These are phyloP conservation scores for Physocladia obscura DNA, from an alignment of 192 early-diverging fungal genomes.

Conservation along the genomic window DNA sequence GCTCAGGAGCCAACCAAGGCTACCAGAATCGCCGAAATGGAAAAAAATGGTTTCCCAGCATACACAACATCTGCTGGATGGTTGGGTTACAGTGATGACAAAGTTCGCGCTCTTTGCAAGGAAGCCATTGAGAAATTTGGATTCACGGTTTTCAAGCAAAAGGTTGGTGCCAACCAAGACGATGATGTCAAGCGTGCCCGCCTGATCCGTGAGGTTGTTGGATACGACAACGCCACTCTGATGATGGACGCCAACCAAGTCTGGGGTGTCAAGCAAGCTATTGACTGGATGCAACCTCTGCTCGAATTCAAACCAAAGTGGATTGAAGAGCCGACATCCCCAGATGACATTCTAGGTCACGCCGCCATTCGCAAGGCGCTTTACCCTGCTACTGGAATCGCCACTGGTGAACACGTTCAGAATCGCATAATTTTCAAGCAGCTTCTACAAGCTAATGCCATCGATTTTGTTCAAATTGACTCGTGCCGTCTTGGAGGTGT, in stretches of 20 bases:
- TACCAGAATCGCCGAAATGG: constrained; percentile 36
- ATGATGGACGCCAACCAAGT: constrained; percentile 57
- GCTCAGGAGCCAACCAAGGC: constrained; percentile 39
- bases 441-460: background rate
- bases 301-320: constrained; percentile 43
- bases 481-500: background rate
- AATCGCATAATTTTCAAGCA: background rate
- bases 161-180: constrained; percentile 40
- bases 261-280: constrained; percentile 48
- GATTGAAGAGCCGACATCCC: constrained; percentile 34
- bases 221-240: constrained; percentile 35
- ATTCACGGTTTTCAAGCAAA: constrained; percentile 49
- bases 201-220: constrained; percentile 46
- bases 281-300: constrained; percentile 48
- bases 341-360: background rate
- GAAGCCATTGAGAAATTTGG: constrained; percentile 42
- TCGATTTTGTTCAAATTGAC: background rate
- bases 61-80: constrained; percentile 47
- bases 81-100: constrained; percentile 47
- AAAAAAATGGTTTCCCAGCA: constrained; percentile 38
- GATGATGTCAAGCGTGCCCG: constrained; percentile 40
- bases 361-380: background rate
- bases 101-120: constrained; percentile 28
- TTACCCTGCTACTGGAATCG: background rate
- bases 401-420: background rate